Percentiles rank a stretch among this genome's conserved stretches.
Evolutionary conservation across 805 yeast species (phyloP).

Genomic region (Isabelozyma heimii): DNA sequence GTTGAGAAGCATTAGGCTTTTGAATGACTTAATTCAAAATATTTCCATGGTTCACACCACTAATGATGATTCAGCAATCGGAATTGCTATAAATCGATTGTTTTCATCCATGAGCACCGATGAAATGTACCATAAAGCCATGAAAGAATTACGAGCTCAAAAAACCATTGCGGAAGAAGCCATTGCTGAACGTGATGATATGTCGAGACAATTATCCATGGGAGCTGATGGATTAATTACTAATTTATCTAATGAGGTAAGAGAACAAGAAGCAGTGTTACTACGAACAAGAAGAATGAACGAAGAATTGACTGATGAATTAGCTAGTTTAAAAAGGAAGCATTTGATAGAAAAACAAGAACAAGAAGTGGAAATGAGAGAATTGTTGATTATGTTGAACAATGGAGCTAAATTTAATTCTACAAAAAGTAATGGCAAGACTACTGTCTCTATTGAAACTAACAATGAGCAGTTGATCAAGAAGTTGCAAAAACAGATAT

Average conservation of each 20-base stretch:
- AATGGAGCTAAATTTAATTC: conserved; percentile 35
- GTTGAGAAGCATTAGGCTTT: conserved; percentile 54
- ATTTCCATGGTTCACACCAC: conserved; percentile 53
- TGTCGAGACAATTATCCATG: conserved; percentile 62
- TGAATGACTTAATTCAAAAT: conserved; percentile 64
- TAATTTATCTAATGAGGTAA: conserved; percentile 56
- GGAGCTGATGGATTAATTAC: conserved; percentile 77
- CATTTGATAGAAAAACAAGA: conserved; percentile 66
- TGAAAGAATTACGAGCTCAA: conserved; percentile 51
- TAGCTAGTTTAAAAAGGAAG: conserved; percentile 61
- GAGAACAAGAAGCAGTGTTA: conserved; percentile 60
- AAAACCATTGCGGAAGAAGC: conserved; percentile 53
- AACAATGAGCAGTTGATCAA: conserved; percentile 35
- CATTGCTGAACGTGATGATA: conserved; percentile 55
- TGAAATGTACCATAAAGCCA: conserved; percentile 76
- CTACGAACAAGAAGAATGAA: conserved; percentile 59
- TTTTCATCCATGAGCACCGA: conserved; percentile 77
- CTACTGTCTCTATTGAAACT: conserved; percentile 34
- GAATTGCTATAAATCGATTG: conserved; percentile 72
- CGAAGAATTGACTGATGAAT: conserved; percentile 56
- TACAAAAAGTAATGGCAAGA: conserved; percentile 28
- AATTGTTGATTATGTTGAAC: conserved; percentile 62
- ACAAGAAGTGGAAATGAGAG: conserved; percentile 75
- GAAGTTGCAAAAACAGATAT: conserved; percentile 44
- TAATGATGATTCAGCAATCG: conserved; percentile 51